Base-by-base conservation (phyloP, 2,329 filamentous ascomycete species). In the Aspergillus aculeatinus region DNA sequence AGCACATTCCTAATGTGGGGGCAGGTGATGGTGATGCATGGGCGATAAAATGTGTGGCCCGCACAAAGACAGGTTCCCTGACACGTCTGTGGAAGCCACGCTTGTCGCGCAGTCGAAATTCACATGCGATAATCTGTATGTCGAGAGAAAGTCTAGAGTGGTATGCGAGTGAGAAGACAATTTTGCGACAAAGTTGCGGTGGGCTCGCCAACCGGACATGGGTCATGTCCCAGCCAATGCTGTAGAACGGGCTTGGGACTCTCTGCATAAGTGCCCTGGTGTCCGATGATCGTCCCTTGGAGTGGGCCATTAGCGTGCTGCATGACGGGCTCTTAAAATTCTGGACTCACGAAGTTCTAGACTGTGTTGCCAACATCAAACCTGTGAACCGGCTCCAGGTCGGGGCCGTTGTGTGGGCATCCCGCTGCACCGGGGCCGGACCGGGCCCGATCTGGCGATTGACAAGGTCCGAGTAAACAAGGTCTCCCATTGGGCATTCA, bases 391-490 rank as follows among this genome's bases (percentile, higher is more conserved):
- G 53, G 53, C 53, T 48, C 53, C 53, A 48, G 53, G 14, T 48
- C 53, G 53, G 53, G 42, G n/a, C 53, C 53, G 53, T 48, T 31
- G 27, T 23, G 42, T 6, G 53, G 42, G 21, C 48, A 29, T 19
- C 25, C 27, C 12, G 14, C 33, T 12, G 27, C 25, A 7, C 53
- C 53, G 53, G 53, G 27, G 23, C 53, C 53, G 53, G 53, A 35
- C 53, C 53, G 53, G 53, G n/a, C 53, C 53, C 53, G 53, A 7
- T 23, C 19, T 31, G 14, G 53, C n/a, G 19, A 47, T 48, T 25
- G 53, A 44, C 53, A 25, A 29, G 16, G 44, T 12, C n/a, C 25
- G 42, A 48, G 21, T 21, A 48, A 47, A 27, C 42, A 48, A 47
- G 39, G 25, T 29, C 39, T 21, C n/a, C 44, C 16, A 55, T 55